Base-by-base conservation (phyloP, 148 eudicot genomes). In the Cornus florida region DNA sequence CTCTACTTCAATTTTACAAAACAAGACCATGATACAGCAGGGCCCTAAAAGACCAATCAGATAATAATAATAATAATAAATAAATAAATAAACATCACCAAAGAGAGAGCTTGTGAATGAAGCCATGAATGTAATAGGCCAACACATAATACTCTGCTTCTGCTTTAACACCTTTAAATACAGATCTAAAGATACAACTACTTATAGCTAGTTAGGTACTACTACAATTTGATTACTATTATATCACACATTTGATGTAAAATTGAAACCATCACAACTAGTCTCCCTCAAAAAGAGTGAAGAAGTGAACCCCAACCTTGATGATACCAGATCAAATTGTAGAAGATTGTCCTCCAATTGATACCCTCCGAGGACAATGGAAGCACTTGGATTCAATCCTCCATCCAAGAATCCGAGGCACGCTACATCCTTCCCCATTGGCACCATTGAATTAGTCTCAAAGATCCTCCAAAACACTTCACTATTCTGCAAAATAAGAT, bases 341-440 rank as follows among this genome's bases (percentile, higher is more conserved):
- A 82, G 2, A 10, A 82, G 22, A 48, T 82, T 82, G 56, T 82
- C 80, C 60, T 77, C 84, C 73, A 82, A 67, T 50, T 82, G 84
- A 62, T 67, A 22, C 23, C 80, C 80, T 56, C 84, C 84, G 7
- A 82, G 19, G 7, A 72, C 32, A 4, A 82, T 77, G 3, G 77
- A 50, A 17, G 67, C 46, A 66, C 31, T 35, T 5, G 39, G 53
- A 9, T 57, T 57, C 12, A 66, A 2, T 10, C 84, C 84, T 7
- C 84, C 84, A 22, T 82, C 73, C 72, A 82, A 48, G 48, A 77
- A 71, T 28, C 80, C 79, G 1, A 82, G 68, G 68, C 80, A 77
- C 5, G 72, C 33, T 33, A 35, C 43, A 6, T 39, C 77, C 6
- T 72, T 35, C 28, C 71, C 68, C 48, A 72, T 67, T 6, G 32